These are phyloP conservation scores for Pythium pyrilobum DNA, from an alignment of 352 stramenopile species.

Conservation along the genomic window DNA sequence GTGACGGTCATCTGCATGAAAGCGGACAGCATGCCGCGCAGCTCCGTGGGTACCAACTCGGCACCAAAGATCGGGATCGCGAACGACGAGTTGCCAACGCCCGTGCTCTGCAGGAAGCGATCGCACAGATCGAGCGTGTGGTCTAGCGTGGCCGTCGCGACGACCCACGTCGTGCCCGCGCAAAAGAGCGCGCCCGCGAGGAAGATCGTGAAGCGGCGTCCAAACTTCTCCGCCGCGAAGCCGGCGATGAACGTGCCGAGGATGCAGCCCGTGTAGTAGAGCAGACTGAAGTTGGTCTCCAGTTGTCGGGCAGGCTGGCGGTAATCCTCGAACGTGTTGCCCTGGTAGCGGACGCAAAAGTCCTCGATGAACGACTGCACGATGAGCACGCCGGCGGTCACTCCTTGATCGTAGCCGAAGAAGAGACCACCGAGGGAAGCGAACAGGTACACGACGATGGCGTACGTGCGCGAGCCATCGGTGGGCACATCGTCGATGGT, in stretches of 20 bases:
- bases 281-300: slow-evolving; percentile 29
- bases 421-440: slow-evolving; percentile 35
- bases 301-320: slow-evolving; percentile 4
- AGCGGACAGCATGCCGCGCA: slow-evolving; percentile 24
- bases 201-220: slow-evolving; percentile 28
- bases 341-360: slow-evolving; percentile 30
- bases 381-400: slow-evolving; percentile 29
- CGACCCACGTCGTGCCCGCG: slow-evolving; percentile 24
- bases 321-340: slow-evolving; percentile 25
- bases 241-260: slow-evolving; percentile 21
- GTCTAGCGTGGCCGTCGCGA: slow-evolving; percentile 3
- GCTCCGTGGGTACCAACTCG: slow-evolving; percentile 31
- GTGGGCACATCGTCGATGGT: not conserved
- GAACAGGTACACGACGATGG: slow-evolving; percentile 26
- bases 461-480: slow-evolving; percentile 20
- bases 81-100: slow-evolving; percentile 34
- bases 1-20: slow-evolving; percentile 33
- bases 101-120: slow-evolving; percentile 27
- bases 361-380: slow-evolving; percentile 34
- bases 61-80: slow-evolving; percentile 31
- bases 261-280: slow-evolving; percentile 35
- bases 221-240: slow-evolving; percentile 24
- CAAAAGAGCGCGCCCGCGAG: slow-evolving; percentile 24
- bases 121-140: slow-evolving; percentile 19
- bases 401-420: slow-evolving; percentile 36